Percentiles rank a stretch among this genome's conserved stretches.
These are phyloP conservation scores for Erodium texanum DNA, from an alignment of 441 rosid genomes.

Conservation along the genomic window DNA sequence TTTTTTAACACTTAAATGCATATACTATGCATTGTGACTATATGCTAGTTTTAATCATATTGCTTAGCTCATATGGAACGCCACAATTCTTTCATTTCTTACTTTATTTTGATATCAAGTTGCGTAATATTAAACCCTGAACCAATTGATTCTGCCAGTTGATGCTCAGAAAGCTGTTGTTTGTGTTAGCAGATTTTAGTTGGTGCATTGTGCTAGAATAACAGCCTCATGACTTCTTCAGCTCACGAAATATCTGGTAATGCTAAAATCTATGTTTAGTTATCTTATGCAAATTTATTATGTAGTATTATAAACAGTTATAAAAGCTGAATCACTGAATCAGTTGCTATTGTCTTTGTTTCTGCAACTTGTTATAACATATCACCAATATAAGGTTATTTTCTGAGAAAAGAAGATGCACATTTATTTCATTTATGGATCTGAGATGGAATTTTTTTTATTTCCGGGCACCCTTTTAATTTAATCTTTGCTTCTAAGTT, in stretches of 20 bases:
- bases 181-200: slow-evolving; percentile 24
- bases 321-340: slow-evolving; percentile 2
- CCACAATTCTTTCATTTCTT: background rate
- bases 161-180: slow-evolving; percentile 11
- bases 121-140: too few relatives aligned
- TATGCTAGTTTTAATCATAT: background rate
- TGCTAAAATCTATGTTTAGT: background rate
- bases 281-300: background rate
- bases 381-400: background rate
- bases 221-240: slow-evolving; percentile 47
- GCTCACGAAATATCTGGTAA: slow-evolving; percentile 45
- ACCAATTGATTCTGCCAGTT: background rate
- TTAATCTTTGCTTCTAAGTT: background rate
- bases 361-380: background rate
- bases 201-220: slow-evolving; percentile 17
- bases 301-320: background rate
- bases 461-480: background rate
- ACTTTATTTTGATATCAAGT: slow-evolving; percentile 1
- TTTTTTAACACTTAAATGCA: slow-evolving; percentile 1
- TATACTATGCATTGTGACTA: background rate
- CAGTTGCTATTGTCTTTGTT: background rate
- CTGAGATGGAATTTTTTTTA: background rate
- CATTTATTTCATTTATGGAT: background rate
- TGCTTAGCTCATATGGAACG: background rate
- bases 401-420: background rate